phyloP scores from a whole-genome alignment of 305 asterid genomes.

The Salvia sclarea region DNA sequence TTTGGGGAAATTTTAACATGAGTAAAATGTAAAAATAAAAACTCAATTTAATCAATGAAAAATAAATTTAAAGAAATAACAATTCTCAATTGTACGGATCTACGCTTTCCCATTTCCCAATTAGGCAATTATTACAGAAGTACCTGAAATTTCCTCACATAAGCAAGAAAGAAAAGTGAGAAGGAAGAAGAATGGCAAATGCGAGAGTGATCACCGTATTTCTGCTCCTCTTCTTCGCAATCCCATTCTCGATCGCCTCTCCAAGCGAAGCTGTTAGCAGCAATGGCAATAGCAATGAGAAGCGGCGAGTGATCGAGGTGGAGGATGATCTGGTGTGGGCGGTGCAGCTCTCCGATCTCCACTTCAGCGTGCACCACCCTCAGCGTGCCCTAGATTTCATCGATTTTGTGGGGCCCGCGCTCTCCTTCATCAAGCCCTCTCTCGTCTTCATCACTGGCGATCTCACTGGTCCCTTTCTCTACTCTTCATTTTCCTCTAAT shows the following conservation, averaged over 20 bases:
- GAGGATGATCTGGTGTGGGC: conserved; percentile 85
- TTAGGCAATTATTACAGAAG: neutral
- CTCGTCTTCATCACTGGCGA: conserved; percentile 93
- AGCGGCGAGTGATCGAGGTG: conserved; percentile 44
- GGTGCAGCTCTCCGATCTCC: conserved; percentile 98
- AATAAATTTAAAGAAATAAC: too few species aligned
- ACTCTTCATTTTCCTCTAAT: neutral
- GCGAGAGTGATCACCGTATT: conserved; percentile 33
- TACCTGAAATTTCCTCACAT: neutral
- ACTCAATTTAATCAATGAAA: too few species aligned
- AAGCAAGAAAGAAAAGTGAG: neutral
- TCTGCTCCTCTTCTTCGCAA: conserved; percentile 30
- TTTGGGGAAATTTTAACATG: too few species aligned
- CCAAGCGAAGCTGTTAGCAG: neutral
- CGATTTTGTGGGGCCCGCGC: conserved; percentile 62
- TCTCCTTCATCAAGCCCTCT: conserved; percentile 80
- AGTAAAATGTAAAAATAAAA: too few species aligned
- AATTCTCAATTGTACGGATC: neutral
- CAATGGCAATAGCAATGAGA: conserved; percentile 11
- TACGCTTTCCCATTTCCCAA: neutral
- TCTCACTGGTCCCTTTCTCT: conserved; percentile 65
- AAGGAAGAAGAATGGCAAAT: conserved; percentile 27
- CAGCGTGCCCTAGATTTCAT: conserved; percentile 68
- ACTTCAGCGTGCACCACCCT: conserved; percentile 92
- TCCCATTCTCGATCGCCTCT: conserved; percentile 14